Percentiles rank a stretch among this genome's conserved stretches.
phyloP scores from a whole-genome alignment of 2,329 filamentous ascomycete genomes.

The Saccharata proteae region DNA sequence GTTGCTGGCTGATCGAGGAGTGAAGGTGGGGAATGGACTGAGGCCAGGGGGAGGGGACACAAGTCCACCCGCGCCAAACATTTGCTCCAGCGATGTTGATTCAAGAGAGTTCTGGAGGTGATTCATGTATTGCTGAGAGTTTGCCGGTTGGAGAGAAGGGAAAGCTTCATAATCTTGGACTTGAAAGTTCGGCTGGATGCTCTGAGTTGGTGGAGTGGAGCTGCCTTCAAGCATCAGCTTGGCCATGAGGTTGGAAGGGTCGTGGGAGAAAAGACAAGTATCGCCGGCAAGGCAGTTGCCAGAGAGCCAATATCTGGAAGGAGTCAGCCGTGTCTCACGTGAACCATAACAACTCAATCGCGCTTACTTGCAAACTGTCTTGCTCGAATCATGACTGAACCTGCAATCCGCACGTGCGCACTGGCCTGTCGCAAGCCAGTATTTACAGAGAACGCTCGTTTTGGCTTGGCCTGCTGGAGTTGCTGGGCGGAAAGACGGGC shows the following conservation, averaged over 20 bases:
- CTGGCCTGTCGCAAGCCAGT: constrained; percentile 89
- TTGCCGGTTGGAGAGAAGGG: constrained; percentile 51
- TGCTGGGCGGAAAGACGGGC: constrained; percentile 55
- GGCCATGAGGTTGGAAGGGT: constrained; percentile 75
- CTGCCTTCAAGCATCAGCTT: constrained; percentile 63
- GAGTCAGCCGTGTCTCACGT: constrained; percentile 4
- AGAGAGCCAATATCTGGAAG: constrained; percentile 76
- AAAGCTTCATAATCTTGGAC: constrained; percentile 79
- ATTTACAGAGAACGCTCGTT: constrained; percentile 89
- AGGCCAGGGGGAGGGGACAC: constrained; percentile 57
- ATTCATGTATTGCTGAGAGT: constrained; percentile 28
- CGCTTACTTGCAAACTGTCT: constrained; percentile 93
- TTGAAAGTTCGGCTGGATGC: constrained; percentile 56
- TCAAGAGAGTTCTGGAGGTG: constrained; percentile 28
- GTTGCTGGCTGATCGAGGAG: constrained; percentile 40
- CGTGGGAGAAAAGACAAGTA: constrained; percentile 94
- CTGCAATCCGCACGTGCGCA: constrained; percentile 92
- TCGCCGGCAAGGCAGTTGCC: constrained; percentile 90
- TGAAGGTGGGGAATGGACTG: constrained; percentile 49
- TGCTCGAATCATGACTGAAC: constrained; percentile 92
- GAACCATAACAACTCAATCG: background rate
- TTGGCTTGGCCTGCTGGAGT: constrained; percentile 69
- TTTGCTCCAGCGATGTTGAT: constrained; percentile 29
- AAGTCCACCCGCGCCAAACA: constrained; percentile 24
- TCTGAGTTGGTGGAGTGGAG: constrained; percentile 50